Evolutionary conservation across 257 asterid species (phyloP).

Genomic region (Ligustrum vulgare): DNA sequence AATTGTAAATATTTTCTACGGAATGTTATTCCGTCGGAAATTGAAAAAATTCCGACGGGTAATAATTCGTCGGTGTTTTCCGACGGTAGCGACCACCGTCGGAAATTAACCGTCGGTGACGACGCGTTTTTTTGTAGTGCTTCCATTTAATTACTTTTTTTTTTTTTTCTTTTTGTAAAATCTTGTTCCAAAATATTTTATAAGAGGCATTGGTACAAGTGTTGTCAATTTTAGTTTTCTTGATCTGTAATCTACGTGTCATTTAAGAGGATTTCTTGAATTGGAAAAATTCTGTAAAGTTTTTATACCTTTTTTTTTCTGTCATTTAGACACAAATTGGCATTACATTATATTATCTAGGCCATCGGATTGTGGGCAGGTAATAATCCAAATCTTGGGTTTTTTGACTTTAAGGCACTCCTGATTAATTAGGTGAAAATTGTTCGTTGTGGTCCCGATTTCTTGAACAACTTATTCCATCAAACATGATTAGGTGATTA

Average conservation of each 20-base stretch:
- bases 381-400: conserved; percentile 39
- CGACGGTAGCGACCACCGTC: too few relatives aligned
- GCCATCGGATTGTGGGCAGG: conserved; percentile 32
- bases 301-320: neutral
- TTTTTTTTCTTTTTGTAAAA: neutral
- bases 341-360: conserved; percentile 3
- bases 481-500: conserved; percentile 3
- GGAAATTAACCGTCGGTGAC: too few relatives aligned
- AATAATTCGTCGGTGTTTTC: too few relatives aligned
- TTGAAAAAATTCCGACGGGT: too few relatives aligned
- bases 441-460: conserved; percentile 27
- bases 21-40: too few relatives aligned
- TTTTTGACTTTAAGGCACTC: conserved; percentile 37
- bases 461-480: conserved; percentile 18
- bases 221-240: neutral
- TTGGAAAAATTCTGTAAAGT: neutral
- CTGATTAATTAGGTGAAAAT: conserved; percentile 15
- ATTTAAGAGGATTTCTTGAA: conserved; percentile 14
- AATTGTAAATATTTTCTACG: too few relatives aligned
- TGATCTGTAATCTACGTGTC: conserved; percentile 22
- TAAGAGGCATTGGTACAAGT: conserved; percentile 18
- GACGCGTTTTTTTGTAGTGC: too few relatives aligned
- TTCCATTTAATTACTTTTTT: neutral
- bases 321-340: neutral
- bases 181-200: conserved; percentile 19